These are phyloP conservation scores for Alternaria solani DNA, from an alignment of 2,329 filamentous ascomycete genomes.

Conservation along the genomic window DNA sequence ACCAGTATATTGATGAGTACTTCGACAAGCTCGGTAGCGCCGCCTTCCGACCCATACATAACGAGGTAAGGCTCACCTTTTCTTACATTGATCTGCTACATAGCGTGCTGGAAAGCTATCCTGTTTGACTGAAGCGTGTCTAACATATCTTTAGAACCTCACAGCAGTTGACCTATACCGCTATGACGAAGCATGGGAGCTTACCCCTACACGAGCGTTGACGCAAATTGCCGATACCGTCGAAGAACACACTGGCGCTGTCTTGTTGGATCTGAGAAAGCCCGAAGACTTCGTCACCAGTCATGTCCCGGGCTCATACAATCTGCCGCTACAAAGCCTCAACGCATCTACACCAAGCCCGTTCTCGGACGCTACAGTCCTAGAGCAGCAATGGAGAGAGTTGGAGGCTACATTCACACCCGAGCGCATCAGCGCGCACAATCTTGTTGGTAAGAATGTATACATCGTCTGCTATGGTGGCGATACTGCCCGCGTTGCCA, in stretches of 20 bases:
- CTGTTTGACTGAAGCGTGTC: not conserved
- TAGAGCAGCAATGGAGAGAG: conserved; percentile 33
- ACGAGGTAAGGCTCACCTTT: conserved; percentile 14
- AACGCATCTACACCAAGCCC: conserved; percentile 20
- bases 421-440: conserved; percentile 28
- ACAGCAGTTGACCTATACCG: conserved; percentile 29
- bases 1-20: conserved; percentile 69
- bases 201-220: conserved; percentile 19
- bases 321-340: conserved; percentile 28
- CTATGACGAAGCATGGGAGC: conserved; percentile 35
- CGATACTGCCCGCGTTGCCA: conserved; percentile 30
- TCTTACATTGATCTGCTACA: not conserved
- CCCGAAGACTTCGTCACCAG: conserved; percentile 25
- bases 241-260: not conserved
- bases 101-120: not conserved
- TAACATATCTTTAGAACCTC: conserved; percentile 24
- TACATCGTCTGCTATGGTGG: conserved; percentile 30
- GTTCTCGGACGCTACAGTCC: conserved; percentile 22
- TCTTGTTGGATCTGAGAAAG: conserved; percentile 28
- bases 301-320: conserved; percentile 31
- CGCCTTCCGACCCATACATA: conserved; percentile 26
- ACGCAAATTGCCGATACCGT: conserved; percentile 15
- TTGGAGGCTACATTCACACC: conserved; percentile 25
- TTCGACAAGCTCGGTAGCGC: conserved; percentile 63
- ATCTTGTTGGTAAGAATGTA: conserved; percentile 27